Evolutionary conservation across 352 stramenopile genomes (phyloP), one percentile per base, ranked within the genome.

Genomic region (Blastocystis sp.): DNA sequence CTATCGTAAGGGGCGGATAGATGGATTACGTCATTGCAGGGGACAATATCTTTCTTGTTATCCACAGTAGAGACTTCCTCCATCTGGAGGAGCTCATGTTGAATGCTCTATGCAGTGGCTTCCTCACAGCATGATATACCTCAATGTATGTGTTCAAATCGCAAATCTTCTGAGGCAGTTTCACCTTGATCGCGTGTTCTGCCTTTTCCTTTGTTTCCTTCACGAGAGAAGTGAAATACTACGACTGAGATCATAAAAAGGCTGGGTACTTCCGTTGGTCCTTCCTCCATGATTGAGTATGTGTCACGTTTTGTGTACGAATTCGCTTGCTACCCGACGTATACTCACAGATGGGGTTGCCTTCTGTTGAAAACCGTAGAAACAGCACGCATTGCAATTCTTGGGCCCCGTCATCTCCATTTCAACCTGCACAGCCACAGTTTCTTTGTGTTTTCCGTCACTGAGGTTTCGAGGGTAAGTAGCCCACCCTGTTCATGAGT

Each of bases 111-210:
- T 34, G 24, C 2, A 45, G n/a, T 21, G 42, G 19, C n/a, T 48
- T 17, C 10, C 17, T 34, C 11, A 65, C 19, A 54, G 0, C 3
- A 28, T 45, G 28, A 14, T 24, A 11, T 65, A 81, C 71, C 45
- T 81, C 71, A 21, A 81, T 43, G 48, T 65, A 81, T 59, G 64
- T 54, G 40, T 60, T 81, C 52, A 81, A 59, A 65, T 42, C 48
- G 40, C 71, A 81, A n/a, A 81, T 81, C 48, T 81, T 81, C 48
- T 60, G 38, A 24, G 71, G 71, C 34, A 81, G 71, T 10, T 65
- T 54, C 19, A 81, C 40, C 34, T 64, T 24, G 71, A 81, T 81
- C 21, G 66, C 7, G 3, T 24, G 17, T 9, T 81, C 71, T 64
- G 71, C 71, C 43, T 42, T 65, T 65, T 81, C 71, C 48, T 81